phyloP scores from a whole-genome alignment of 345 rosid genomes.

The Draba incana region DNA sequence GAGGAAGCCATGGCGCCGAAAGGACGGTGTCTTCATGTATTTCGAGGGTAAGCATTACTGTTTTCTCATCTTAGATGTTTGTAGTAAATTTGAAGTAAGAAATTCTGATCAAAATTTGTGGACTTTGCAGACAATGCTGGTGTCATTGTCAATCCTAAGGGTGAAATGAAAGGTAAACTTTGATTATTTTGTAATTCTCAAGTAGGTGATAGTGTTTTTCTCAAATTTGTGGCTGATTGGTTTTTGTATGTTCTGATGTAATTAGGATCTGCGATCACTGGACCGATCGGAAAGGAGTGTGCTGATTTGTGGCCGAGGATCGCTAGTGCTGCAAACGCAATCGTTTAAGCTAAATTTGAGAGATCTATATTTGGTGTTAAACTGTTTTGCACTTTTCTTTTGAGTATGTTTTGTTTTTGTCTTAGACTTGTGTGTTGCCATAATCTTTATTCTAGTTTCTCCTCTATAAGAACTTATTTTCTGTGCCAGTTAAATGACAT shows the following conservation, averaged over 20 bases:
- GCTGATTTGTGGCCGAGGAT: slow-evolving; percentile 78
- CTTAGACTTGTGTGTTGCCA: slow-evolving; percentile 14
- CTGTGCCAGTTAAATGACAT: neutral
- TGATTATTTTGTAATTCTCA: too few species aligned
- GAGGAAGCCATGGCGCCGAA: slow-evolving; percentile 54
- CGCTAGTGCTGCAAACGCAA: slow-evolving; percentile 51
- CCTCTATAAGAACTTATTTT: neutral
- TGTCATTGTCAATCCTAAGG: slow-evolving; percentile 80
- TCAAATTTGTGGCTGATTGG: neutral
- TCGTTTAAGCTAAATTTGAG: slow-evolving; percentile 27
- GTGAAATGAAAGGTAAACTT: slow-evolving; percentile 77
- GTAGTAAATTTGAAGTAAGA: neutral
- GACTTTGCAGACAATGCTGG: slow-evolving; percentile 69
- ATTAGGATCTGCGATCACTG: slow-evolving; percentile 80
- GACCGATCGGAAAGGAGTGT: slow-evolving; percentile 85
- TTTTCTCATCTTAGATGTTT: neutral
- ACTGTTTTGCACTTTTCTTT: neutral
- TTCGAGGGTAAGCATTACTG: slow-evolving; percentile 33
- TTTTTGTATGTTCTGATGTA: neutral
- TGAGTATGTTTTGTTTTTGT: slow-evolving; percentile 35
- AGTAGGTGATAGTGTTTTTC: too few species aligned
- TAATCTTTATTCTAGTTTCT: neutral
- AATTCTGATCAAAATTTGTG: neutral
- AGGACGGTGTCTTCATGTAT: slow-evolving; percentile 52
- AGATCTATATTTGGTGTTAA: slow-evolving; percentile 9